Percentiles rank a stretch among this genome's conserved stretches.
phyloP scores from a whole-genome alignment of 1,284 basidiomycete species.

The Peniophora sp. region DNA sequence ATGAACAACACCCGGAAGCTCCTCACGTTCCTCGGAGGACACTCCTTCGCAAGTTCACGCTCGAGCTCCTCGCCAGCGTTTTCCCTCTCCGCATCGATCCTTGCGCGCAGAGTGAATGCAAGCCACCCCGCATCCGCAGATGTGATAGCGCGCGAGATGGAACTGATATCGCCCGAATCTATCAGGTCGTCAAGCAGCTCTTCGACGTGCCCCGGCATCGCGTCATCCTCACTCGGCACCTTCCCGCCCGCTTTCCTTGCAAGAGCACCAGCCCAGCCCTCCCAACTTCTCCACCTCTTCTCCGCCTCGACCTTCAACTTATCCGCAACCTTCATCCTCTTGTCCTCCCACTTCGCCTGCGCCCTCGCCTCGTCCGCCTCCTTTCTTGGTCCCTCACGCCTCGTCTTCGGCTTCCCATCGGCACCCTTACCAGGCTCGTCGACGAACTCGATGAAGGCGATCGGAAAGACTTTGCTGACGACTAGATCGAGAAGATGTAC shows the following conservation, averaged over 20 bases:
- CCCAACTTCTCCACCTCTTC: conserved; percentile 37
- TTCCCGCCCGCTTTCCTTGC: conserved; percentile 39
- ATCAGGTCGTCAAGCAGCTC: conserved; percentile 60
- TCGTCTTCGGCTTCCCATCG: conserved; percentile 23
- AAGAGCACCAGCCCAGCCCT: conserved; percentile 49
- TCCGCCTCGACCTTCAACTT: conserved; percentile 49
- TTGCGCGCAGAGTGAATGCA: conserved; percentile 45
- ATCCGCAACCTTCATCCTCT: conserved; percentile 43
- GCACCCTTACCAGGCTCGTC: conserved; percentile 38
- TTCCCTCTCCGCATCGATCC: conserved; percentile 42
- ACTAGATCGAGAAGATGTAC: conserved; percentile 74
- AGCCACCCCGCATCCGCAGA: conserved; percentile 55
- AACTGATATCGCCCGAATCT: conserved; percentile 29
- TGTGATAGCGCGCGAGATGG: conserved; percentile 25
- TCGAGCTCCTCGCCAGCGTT: conserved; percentile 54
- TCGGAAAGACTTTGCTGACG: conserved; percentile 60
- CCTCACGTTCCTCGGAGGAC: conserved; percentile 74
- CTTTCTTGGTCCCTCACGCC: conserved; percentile 51
- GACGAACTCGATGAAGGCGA: conserved; percentile 58
- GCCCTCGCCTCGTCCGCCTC: conserved; percentile 61
- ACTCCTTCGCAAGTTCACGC: conserved; percentile 61
- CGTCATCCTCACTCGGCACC: conserved; percentile 40
- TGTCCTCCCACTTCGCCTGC: conserved; percentile 62
- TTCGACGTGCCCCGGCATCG: conserved; percentile 49
- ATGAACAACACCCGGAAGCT: conserved; percentile 76